Evolutionary conservation across 805 yeast species (phyloP).

Genomic region (Saccharomyces mikatae): DNA sequence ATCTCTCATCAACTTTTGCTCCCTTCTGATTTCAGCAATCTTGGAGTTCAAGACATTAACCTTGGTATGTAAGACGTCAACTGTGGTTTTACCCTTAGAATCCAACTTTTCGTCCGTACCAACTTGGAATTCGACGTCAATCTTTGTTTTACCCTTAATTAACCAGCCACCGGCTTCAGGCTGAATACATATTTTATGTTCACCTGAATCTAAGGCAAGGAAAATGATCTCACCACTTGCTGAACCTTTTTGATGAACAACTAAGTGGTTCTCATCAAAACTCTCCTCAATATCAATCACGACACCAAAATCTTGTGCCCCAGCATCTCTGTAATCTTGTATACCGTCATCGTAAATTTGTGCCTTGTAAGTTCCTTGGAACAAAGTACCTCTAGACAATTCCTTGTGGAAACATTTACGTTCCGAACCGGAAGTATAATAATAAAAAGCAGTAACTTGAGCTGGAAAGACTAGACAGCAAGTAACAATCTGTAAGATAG

Average conservation of each 20-base stretch:
- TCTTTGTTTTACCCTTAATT: constrained; percentile 46
- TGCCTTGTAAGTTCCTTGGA: constrained; percentile 43
- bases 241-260: constrained; percentile 58
- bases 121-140: constrained; percentile 55
- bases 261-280: constrained; percentile 69
- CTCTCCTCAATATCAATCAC: constrained; percentile 50
- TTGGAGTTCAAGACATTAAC: constrained; percentile 50
- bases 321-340: constrained; percentile 30
- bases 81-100: constrained; percentile 54
- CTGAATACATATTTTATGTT: constrained; percentile 64
- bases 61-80: constrained; percentile 47
- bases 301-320: constrained; percentile 32
- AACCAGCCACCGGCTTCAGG: constrained; percentile 54
- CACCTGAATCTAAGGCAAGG: constrained; percentile 68
- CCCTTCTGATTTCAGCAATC: constrained; percentile 53
- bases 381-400: constrained; percentile 40
- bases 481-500: constrained; percentile 12
- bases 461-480: constrained; percentile 15
- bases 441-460: constrained; percentile 37
- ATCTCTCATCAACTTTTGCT: constrained; percentile 61
- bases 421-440: constrained; percentile 44
- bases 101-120: constrained; percentile 62
- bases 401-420: constrained; percentile 52
- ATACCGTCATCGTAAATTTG: constrained; percentile 36
- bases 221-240: constrained; percentile 65